Conservation (phyloP, 2,329 filamentous ascomycete genomes). For the Botryotinia narcissicola region DNA sequence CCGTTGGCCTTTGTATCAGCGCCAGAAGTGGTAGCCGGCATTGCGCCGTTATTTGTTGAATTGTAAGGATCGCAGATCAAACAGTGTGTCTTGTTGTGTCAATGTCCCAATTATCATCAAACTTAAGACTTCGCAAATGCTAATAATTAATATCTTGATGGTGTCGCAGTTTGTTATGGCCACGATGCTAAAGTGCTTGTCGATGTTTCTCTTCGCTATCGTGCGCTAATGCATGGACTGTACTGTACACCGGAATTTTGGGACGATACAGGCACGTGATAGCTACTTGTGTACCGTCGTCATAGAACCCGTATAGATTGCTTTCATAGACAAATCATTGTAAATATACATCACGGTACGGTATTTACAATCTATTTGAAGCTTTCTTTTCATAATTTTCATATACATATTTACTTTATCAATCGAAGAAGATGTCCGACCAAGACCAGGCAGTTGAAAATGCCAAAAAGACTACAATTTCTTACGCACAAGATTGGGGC, state of each 20-base stretch:
- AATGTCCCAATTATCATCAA: not conserved
- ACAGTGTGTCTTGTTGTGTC: not conserved
- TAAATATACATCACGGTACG: not conserved
- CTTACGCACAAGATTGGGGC: conserved; percentile 50
- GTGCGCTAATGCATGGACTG: conserved; percentile 18
- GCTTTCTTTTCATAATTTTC: not conserved
- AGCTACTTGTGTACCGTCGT: not conserved
- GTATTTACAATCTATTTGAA: not conserved
- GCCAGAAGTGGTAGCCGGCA: conserved; percentile 45
- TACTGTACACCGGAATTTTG: not conserved
- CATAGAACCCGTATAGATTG: not conserved
- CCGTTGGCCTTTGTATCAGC: conserved; percentile 40
- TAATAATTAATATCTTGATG: not conserved
- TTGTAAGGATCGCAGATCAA: not conserved
- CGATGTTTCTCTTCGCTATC: conserved; percentile 15
- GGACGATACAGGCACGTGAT: conserved; percentile 6
- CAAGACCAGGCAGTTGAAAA: conserved; percentile 29
- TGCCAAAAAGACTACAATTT: conserved; percentile 43
- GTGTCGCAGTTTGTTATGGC: conserved; percentile 23
- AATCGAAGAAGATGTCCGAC: conserved; percentile 27
- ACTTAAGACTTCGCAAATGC: not conserved
- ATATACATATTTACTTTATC: not conserved
- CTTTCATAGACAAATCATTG: not conserved
- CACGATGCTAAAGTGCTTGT: conserved; percentile 21
- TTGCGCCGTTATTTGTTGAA: conserved; percentile 27